Conservation (phyloP, 2,329 filamentous ascomycete species). For the Lachnellula suecica region DNA sequence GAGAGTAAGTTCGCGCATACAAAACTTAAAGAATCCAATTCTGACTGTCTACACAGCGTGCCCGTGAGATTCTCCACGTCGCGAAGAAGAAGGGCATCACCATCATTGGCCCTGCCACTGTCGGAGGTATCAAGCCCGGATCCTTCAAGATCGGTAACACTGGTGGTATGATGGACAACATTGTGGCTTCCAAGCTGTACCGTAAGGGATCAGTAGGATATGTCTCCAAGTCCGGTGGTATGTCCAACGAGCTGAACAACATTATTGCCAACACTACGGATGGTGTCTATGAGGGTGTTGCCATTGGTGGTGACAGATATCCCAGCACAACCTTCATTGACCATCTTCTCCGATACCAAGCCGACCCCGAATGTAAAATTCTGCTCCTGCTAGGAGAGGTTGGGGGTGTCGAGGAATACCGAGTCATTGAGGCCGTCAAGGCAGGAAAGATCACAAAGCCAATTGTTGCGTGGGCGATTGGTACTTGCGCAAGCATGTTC, state of each 20-base stretch:
- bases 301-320: slow-evolving; percentile 98
- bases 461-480: slow-evolving; percentile 98
- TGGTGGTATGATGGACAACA: slow-evolving; percentile 99
- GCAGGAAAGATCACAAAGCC: slow-evolving; percentile 94
- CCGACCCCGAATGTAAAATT: slow-evolving; percentile 97
- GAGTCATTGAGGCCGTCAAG: slow-evolving; percentile 98
- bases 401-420: slow-evolving; percentile 99
- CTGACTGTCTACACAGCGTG: slow-evolving; percentile 60
- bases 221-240: slow-evolving; percentile 99
- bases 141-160: slow-evolving; percentile 99
- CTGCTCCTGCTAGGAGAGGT: slow-evolving; percentile 95
- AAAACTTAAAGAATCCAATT: neutral
- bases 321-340: slow-evolving; percentile 99
- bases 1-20: slow-evolving; percentile 66
- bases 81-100: slow-evolving; percentile 98
- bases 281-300: slow-evolving; percentile 98
- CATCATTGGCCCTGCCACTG: slow-evolving; percentile 97
- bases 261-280: slow-evolving; percentile 95
- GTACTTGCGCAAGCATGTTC: slow-evolving; percentile 99
- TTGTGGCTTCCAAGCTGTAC: slow-evolving; percentile 99
- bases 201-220: slow-evolving; percentile 98
- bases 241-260: slow-evolving; percentile 99
- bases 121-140: slow-evolving; percentile 98
- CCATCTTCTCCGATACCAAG: slow-evolving; percentile 94
- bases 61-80: slow-evolving; percentile 95